Evolutionary conservation across 805 yeast species (phyloP).

Genomic region (Vanderwaltozyma tropicalis): DNA sequence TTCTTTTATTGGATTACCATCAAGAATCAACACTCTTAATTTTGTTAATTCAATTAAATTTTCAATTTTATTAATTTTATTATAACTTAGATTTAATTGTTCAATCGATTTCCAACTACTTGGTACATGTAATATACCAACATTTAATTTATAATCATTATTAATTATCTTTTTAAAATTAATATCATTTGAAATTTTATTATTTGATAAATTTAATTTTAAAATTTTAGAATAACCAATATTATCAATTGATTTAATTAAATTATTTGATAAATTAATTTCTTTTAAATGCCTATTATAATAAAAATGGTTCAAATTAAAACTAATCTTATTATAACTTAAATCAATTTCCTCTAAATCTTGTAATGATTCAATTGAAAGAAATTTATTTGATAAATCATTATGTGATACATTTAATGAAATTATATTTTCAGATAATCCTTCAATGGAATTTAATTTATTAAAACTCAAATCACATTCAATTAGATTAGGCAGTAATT

Average conservation of each 20-base stretch:
- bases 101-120: conserved; percentile 15
- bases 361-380: conserved; percentile 9
- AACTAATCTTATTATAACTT: conserved; percentile 3
- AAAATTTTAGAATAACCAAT: conserved; percentile 11
- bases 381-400: conserved; percentile 10
- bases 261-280: conserved; percentile 17
- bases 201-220: conserved; percentile 14
- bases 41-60: conserved; percentile 13
- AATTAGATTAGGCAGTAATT: conserved; percentile 16
- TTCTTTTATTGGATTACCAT: conserved; percentile 18
- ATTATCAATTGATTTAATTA: conserved; percentile 13
- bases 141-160: conserved; percentile 3
- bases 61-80: conserved; percentile 14
- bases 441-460: conserved; percentile 13
- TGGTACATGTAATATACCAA: conserved; percentile 1
- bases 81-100: conserved; percentile 17
- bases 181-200: conserved; percentile 15
- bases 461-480: conserved; percentile 14
- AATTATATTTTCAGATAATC: conserved; percentile 11
- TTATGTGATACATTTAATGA: conserved; percentile 11
- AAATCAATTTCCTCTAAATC: conserved; percentile 17
- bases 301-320: conserved; percentile 10
- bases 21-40: conserved; percentile 13
- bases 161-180: conserved; percentile 17
- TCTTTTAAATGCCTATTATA: conserved; percentile 11